Evolutionary conservation across 2,329 filamentous ascomycete species (phyloP).

Genomic region (Hymenoscyphus occultus): DNA sequence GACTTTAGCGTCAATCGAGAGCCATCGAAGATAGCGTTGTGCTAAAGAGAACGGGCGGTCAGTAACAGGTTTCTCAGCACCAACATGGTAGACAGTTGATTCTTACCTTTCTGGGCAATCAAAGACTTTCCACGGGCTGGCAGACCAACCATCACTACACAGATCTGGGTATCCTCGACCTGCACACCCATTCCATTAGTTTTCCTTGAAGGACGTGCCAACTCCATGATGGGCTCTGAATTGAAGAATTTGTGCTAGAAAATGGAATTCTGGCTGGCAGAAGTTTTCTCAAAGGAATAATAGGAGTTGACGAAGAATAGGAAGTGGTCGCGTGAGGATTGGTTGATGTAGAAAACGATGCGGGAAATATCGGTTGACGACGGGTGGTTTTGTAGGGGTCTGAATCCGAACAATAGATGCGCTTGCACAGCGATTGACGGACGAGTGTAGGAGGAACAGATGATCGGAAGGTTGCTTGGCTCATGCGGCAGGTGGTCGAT

Average conservation of each 20-base stretch:
- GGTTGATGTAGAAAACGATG: slow-evolving; percentile 6
- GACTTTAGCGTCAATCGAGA: slow-evolving; percentile 87
- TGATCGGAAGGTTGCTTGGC: slow-evolving; percentile 1
- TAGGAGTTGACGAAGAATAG: slow-evolving; percentile 2
- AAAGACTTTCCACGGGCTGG: slow-evolving; percentile 95
- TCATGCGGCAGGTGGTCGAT: slow-evolving; percentile 10
- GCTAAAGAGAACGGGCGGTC: slow-evolving; percentile 49
- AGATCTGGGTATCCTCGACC: slow-evolving; percentile 95
- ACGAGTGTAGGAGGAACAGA: background rate
- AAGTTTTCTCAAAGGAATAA: background rate
- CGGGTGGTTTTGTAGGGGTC: slow-evolving; percentile 10
- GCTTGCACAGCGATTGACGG: slow-evolving; percentile 4
- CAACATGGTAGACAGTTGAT: background rate
- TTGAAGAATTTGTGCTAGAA: background rate
- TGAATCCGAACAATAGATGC: background rate
- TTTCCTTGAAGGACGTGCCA: slow-evolving; percentile 29
- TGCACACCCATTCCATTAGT: slow-evolving; percentile 71
- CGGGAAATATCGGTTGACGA: slow-evolving; percentile 22
- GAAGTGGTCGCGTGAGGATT: slow-evolving; percentile 28
- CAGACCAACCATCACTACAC: slow-evolving; percentile 97
- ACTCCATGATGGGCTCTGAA: slow-evolving; percentile 21
- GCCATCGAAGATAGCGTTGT: slow-evolving; percentile 92
- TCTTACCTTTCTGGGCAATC: slow-evolving; percentile 93
- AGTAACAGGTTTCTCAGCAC: slow-evolving; percentile 12
- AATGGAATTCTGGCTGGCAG: slow-evolving; percentile 11